Conservation (phyloP, 2,329 filamentous ascomycete species). For the Lasiodiplodia citricola region DNA sequence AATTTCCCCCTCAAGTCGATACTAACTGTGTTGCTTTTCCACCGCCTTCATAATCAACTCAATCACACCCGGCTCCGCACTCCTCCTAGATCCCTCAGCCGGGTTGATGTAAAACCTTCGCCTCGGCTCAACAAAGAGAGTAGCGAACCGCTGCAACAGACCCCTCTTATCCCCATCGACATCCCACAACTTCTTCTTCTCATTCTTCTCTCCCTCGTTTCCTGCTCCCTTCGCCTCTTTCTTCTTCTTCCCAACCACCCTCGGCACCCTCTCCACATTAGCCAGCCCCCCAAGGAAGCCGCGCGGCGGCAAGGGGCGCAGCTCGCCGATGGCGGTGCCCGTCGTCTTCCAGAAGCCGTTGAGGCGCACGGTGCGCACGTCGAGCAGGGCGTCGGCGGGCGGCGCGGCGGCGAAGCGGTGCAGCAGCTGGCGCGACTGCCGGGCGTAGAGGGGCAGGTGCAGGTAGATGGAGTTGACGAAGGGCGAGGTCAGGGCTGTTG, state of each 20-base stretch:
- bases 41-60: constrained; percentile 18
- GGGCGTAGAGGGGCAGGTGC: constrained; percentile 38
- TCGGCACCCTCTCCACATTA: constrained; percentile 11
- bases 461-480: constrained; percentile 42
- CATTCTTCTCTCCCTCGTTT: background rate
- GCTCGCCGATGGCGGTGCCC: constrained; percentile 37
- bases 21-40: background rate
- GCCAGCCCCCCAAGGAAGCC: background rate
- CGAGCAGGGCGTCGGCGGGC: constrained; percentile 36
- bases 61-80: constrained; percentile 9
- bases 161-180: background rate
- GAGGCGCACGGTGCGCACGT: constrained; percentile 43
- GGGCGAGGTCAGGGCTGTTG: constrained; percentile 44
- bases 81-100: constrained; percentile 4
- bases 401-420: constrained; percentile 35
- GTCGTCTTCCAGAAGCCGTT: constrained; percentile 40
- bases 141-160: background rate
- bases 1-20: too few relatives aligned
- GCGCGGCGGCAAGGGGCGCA: constrained; percentile 30
- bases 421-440: constrained; percentile 35
- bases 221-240: background rate
- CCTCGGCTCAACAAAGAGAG: constrained; percentile 2
- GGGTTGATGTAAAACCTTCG: constrained; percentile 9
- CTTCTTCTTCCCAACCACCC: background rate
- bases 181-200: background rate